Base-by-base conservation (phyloP, 208 protist genomes). In the Acanthamoeba triangularis region DNA sequence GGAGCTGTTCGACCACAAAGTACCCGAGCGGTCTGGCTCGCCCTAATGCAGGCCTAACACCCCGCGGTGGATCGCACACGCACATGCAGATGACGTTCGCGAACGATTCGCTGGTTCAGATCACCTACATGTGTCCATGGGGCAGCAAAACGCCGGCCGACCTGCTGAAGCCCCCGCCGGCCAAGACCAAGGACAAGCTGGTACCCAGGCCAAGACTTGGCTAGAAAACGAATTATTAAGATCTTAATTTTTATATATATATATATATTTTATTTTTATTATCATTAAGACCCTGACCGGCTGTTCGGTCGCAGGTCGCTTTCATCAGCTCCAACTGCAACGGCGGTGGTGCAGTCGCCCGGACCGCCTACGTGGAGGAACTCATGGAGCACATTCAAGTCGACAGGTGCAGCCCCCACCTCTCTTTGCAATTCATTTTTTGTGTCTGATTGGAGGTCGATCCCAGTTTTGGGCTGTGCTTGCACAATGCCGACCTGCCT, bases 361-460 rank as follows among this genome's bases (percentile, higher is more conserved):
- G 88, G 25, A 94, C 88, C 25, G 88, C 65, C 56, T 94, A 80
- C 49, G 88, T 94, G 33, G 49, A 94, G 33, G 88, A 94, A 30
- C 65, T 94, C 28, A 94, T 94, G 88, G 1, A 94, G 28, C 49
- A 78, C 67, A 94, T 94, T 94, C 33, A 33, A 37, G 88, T 94
- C n/a, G 65, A 94, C 88, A 94, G 88, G 88, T 78, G 74, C 30
- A 49, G 23, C 28, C 56, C n/a, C 30, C 23, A 14, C n/a, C 41
- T 35, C 63, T 80, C n/a, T 8, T 8, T 90, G 18, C 20, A n/a
- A n/a, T n/a, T n/a, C n/a, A n/a, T n/a, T n/a, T 61, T 7, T 28
- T 11, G 41, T 41, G 80, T 72, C 56, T 61, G 59, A 80, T 14
- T 44, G 16, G 74, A 63, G n/a, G 20, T 47, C 30, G 52, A 54